These are phyloP conservation scores for Cladophialophora immunda DNA, from an alignment of 2,329 filamentous ascomycete genomes.

Conservation along the genomic window DNA sequence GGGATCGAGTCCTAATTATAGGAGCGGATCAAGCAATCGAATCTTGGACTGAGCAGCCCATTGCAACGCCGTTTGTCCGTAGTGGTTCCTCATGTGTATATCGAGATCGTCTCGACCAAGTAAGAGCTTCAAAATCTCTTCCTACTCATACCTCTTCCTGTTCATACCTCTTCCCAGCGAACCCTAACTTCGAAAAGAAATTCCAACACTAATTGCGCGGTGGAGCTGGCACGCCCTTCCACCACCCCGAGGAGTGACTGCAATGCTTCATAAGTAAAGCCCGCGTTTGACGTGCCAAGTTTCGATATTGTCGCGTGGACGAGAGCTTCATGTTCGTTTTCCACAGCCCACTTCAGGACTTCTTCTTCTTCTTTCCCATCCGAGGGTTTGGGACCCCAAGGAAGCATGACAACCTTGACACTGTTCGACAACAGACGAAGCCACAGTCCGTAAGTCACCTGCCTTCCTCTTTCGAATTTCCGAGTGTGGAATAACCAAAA, in stretches of 20 bases:
- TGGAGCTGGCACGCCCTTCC: no score
- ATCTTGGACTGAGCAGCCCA: neutral
- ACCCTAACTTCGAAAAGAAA: no score
- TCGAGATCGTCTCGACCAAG: neutral
- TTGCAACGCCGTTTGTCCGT: neutral
- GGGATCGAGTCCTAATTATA: no score
- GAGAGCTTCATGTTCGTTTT: constrained; percentile 17
- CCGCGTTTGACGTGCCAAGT: neutral
- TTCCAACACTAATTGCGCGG: no score
- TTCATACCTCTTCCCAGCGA: no score
- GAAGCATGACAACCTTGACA: neutral
- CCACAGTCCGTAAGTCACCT: constrained; percentile 4
- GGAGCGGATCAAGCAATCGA: no score
- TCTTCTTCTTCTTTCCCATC: neutral
- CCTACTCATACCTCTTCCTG: no score
- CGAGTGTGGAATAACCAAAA: constrained; percentile 24
- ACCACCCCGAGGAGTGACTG: no score
- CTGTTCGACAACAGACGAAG: constrained; percentile 1
- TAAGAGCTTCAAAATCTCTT: neutral
- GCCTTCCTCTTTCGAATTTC: neutral
- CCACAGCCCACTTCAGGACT: constrained; percentile 1
- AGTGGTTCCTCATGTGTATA: neutral
- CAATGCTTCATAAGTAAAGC: neutral
- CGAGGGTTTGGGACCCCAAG: constrained; percentile 9
- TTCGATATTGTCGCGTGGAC: neutral